Base-by-base conservation (phyloP, 2,329 filamentous ascomycete genomes). In the Niveomyces coronatus region DNA sequence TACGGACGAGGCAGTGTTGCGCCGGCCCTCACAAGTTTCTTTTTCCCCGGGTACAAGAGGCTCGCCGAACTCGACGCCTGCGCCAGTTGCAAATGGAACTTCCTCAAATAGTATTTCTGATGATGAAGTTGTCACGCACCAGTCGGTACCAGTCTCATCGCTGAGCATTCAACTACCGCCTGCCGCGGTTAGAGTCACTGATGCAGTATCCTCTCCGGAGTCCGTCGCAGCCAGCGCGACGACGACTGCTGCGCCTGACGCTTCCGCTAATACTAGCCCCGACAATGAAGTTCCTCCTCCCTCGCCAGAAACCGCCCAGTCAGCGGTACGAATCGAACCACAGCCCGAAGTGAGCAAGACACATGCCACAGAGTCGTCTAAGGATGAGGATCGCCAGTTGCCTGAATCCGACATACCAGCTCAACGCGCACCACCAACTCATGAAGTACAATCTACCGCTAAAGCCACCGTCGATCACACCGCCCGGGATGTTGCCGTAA, bases 201-300 rank as follows among this genome's bases (percentile, higher is more conserved):
- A 76, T 45, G 56, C 61, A 3, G 48, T 66, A 5, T 76, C 69
- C 3, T 77, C 73, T 2, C 70, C 74, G 13, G 65, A 63, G 3
- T 89, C 85, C 5, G 87, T 82, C 22, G 72, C 79, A 2, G 79
- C 80, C 49, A 87, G 82, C 30, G 78, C 78, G 39, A 76, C 80
- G 16, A 91, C 85, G 1, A 82, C 85, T 2, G 73, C 71, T 24
- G 69, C 79, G 27, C 72, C 79, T 43, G 74, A 81, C 45, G 71
- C 69, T 6, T 87, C 83, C 2, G 76, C 82, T 1, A 79, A 82
- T 47, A 87, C 83, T 2, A 87, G 82, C 48, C 79, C 82, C 1
- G 82, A 82, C 39, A 74, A 81, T 39, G 81, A 86, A 34, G 70
- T 67, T 14, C 65, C 72, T 33, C 65, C 72, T 33, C 69, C 72